These are phyloP conservation scores for Musa troglodytarum DNA, from an alignment of 176 grass and related monocot species.

Conservation along the genomic window DNA sequence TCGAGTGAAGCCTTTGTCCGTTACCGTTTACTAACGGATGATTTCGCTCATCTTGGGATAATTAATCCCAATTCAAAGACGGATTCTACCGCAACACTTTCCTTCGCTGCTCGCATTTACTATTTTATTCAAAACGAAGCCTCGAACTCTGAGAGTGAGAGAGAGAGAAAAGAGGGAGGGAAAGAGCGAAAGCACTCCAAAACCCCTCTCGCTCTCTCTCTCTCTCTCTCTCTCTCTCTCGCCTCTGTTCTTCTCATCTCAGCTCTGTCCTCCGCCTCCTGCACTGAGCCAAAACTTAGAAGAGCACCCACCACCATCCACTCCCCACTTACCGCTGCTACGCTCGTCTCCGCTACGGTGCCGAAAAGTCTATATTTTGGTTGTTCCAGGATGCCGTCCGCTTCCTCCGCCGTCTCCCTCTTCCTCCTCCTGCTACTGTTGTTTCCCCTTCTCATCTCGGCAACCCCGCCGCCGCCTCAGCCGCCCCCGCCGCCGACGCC, in stretches of 20 bases:
- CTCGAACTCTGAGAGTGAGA: background rate
- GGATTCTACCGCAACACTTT: too few relatives aligned
- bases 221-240: too few relatives aligned
- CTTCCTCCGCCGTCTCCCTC: background rate
- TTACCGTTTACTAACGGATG: background rate
- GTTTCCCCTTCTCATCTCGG: background rate
- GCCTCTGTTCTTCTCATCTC: too few relatives aligned
- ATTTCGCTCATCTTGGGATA: background rate
- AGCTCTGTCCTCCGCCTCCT: too few relatives aligned
- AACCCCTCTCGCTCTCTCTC: too few relatives aligned
- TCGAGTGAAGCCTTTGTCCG: background rate
- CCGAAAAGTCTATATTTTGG: background rate
- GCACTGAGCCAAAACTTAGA: too few relatives aligned
- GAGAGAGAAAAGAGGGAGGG: background rate
- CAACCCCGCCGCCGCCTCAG: constrained; percentile 1
- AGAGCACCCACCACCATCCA: too few relatives aligned
- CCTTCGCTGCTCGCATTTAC: background rate
- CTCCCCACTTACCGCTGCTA: too few relatives aligned
- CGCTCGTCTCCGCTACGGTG: too few relatives aligned
- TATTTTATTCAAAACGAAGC: background rate
- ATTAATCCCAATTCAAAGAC: too few relatives aligned
- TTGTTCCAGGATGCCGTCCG: constrained; percentile 6
- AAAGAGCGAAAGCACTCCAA: background rate
- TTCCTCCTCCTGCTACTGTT: constrained; percentile 11
- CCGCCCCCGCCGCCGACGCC: constrained; percentile 3